These are phyloP conservation scores for Picea abies DNA, from an alignment of 83 land plant species.

Conservation along the genomic window DNA sequence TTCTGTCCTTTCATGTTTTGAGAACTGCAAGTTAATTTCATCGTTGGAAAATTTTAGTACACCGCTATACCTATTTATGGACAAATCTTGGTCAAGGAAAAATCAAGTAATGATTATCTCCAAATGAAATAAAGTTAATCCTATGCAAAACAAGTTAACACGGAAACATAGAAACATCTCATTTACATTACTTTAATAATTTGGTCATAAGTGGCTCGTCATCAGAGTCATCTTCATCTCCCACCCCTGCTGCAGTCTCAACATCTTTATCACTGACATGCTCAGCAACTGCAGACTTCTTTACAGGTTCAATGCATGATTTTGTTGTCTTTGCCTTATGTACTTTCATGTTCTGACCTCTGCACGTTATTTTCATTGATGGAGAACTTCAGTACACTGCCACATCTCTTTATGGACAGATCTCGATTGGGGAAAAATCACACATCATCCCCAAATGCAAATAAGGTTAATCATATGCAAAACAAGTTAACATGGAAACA, in stretches of 20 bases:
- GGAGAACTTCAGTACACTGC: neutral
- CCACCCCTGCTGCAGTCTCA: neutral
- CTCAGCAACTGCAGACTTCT: neutral
- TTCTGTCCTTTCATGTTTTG: neutral
- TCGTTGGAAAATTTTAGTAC: neutral
- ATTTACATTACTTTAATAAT: neutral
- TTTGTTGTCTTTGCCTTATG: neutral
- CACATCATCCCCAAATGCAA: neutral
- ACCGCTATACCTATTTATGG: neutral
- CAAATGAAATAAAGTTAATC: neutral
- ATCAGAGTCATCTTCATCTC: neutral
- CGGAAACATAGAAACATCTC: neutral
- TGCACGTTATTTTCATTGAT: slow-evolving; percentile 9
- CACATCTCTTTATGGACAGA: neutral
- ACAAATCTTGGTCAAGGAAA: neutral
- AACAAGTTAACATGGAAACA: neutral
- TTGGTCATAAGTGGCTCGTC: neutral
- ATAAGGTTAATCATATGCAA: neutral
- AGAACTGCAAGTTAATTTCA: slow-evolving; percentile 11
- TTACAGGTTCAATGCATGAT: neutral
- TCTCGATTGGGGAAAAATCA: neutral
- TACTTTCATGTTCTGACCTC: neutral
- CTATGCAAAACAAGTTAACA: neutral
- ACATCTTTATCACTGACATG: neutral
- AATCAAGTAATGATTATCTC: neutral